These are phyloP conservation scores for Ogataea degrootiae DNA, from an alignment of 805 yeast species.

Conservation along the genomic window DNA sequence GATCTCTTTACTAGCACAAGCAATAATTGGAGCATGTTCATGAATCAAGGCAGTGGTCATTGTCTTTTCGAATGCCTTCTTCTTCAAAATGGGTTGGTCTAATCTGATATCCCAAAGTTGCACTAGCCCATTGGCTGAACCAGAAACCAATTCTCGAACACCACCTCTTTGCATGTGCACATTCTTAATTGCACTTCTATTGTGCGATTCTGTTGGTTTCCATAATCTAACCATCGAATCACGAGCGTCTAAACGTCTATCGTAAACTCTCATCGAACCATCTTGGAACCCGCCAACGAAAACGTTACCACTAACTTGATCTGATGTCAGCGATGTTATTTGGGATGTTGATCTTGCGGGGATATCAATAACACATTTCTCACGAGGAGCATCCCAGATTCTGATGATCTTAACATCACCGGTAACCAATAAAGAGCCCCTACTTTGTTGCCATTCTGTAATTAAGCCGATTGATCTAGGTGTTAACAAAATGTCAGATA, in stretches of 20 bases:
- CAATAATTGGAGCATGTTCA: constrained; percentile 94
- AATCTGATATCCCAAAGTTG: constrained; percentile 87
- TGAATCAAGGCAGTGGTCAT: constrained; percentile 77
- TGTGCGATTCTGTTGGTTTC: constrained; percentile 40
- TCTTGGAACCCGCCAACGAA: constrained; percentile 92
- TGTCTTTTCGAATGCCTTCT: constrained; percentile 45
- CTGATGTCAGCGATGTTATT: constrained; percentile 87
- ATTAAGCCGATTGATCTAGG: constrained; percentile 79
- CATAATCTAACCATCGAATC: constrained; percentile 84
- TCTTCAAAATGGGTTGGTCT: constrained; percentile 64
- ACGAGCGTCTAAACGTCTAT: constrained; percentile 77
- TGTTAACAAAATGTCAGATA: constrained; percentile 77
- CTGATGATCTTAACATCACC: constrained; percentile 92
- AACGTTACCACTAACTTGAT: constrained; percentile 89
- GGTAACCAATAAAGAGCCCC: constrained; percentile 86
- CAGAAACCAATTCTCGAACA: constrained; percentile 80
- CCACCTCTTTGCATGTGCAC: constrained; percentile 98
- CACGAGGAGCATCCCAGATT: constrained; percentile 96
- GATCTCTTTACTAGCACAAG: constrained; percentile 77
- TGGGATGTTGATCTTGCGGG: constrained; percentile 89
- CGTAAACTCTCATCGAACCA: constrained; percentile 84
- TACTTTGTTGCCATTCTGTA: constrained; percentile 94
- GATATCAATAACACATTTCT: constrained; percentile 76
- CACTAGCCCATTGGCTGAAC: constrained; percentile 74
- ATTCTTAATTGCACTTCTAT: constrained; percentile 45